phyloP scores from a whole-genome alignment of 768 basidiomycete species.

The Crucibulum laeve region DNA sequence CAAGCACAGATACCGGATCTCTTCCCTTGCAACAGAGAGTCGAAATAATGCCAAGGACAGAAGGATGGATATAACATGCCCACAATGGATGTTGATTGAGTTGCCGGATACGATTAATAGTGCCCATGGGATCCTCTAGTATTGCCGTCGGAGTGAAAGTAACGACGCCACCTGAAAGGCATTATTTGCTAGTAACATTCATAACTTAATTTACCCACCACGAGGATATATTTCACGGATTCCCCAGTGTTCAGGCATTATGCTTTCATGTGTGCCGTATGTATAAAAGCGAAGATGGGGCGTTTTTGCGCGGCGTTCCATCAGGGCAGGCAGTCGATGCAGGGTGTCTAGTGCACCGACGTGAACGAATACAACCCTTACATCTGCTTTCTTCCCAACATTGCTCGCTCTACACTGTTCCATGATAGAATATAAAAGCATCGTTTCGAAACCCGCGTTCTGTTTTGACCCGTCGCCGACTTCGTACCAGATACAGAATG shows the following conservation, averaged over 20 bases:
- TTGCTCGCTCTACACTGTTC: constrained; percentile 35
- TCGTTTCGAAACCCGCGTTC: constrained; percentile 36
- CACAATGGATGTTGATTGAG: constrained; percentile 62
- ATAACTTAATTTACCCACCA: constrained; percentile 35
- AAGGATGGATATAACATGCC: constrained; percentile 63
- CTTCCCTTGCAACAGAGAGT: constrained; percentile 29
- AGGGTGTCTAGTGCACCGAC: constrained; percentile 49
- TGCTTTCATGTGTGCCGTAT: constrained; percentile 59
- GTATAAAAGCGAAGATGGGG: constrained; percentile 56
- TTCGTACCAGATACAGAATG: constrained; percentile 47
- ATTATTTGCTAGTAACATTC: neutral
- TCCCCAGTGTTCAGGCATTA: constrained; percentile 54
- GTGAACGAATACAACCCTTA: constrained; percentile 62
- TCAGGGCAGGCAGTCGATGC: constrained; percentile 43
- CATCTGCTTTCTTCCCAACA: constrained; percentile 32
- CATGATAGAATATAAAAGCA: constrained; percentile 38
- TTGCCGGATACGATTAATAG: constrained; percentile 43
- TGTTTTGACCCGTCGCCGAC: constrained; percentile 23
- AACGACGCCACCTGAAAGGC: constrained; percentile 57
- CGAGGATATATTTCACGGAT: constrained; percentile 63
- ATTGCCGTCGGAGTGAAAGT: constrained; percentile 68
- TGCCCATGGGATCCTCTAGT: constrained; percentile 43
- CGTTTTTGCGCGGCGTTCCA: constrained; percentile 37
- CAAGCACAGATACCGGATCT: constrained; percentile 36
- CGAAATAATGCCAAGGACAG: constrained; percentile 54